These are phyloP conservation scores for Pelargonium citronellum DNA, from an alignment of 441 rosid genomes.

Conservation along the genomic window DNA sequence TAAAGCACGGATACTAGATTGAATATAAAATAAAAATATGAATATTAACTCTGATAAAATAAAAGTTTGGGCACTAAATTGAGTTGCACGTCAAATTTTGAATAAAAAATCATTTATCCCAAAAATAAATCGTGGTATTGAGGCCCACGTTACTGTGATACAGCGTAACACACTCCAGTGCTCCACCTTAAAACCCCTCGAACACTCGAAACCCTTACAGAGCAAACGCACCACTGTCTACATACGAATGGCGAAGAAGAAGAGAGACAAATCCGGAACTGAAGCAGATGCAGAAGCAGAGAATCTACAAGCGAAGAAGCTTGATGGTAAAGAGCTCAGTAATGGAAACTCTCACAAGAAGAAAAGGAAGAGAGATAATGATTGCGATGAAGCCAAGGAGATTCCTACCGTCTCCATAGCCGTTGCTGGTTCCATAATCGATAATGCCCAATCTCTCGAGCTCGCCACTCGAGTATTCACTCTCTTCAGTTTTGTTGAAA, in stretches of 20 bases:
- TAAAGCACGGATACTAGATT: too few relatives aligned
- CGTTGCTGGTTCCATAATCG: conserved; percentile 84
- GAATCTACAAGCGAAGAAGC: conserved; percentile 5
- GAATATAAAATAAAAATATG: too few relatives aligned
- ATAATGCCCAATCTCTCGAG: conserved; percentile 88
- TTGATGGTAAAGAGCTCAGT: conserved; percentile 17
- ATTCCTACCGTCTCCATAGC: conserved; percentile 71
- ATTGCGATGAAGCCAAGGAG: conserved; percentile 26
- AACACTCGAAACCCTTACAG: too few relatives aligned
- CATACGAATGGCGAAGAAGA: conserved; percentile 32
- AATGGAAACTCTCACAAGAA: conserved; percentile 22
- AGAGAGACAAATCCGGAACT: conserved; percentile 31
- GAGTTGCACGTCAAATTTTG: too few relatives aligned
- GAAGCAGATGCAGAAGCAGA: conserved; percentile 12
- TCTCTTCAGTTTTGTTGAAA: neutral
- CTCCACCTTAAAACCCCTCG: too few relatives aligned
- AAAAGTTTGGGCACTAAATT: too few relatives aligned
- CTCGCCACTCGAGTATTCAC: conserved; percentile 80
- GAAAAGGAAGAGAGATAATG: conserved; percentile 21
- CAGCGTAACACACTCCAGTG: too few relatives aligned
- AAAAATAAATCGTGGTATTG: too few relatives aligned
- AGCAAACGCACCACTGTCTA: too few relatives aligned
- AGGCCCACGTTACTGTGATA: too few relatives aligned
- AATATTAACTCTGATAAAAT: too few relatives aligned
- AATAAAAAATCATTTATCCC: too few relatives aligned